These are phyloP conservation scores for Cercospora nicotianae DNA, from an alignment of 2,329 filamentous ascomycete genomes.

Conservation along the genomic window DNA sequence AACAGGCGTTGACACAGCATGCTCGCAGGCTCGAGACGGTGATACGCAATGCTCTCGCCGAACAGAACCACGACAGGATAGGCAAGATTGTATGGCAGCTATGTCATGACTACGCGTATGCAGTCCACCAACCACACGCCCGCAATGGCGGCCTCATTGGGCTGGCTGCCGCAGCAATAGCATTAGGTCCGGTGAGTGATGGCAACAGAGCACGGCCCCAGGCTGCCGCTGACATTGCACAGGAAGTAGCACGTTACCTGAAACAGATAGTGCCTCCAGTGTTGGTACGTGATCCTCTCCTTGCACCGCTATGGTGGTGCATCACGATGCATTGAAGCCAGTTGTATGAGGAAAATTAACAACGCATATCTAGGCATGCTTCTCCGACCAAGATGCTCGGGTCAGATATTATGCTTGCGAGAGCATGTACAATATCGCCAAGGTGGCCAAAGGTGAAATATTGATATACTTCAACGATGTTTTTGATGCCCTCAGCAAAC, in stretches of 20 bases:
- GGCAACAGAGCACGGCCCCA: not conserved
- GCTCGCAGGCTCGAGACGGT: constrained; percentile 75
- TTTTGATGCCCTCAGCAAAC: constrained; percentile 94
- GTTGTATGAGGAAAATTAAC: not conserved
- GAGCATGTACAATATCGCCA: constrained; percentile 99
- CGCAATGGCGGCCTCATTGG: constrained; percentile 95
- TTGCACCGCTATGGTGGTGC: not conserved
- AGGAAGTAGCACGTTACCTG: constrained; percentile 90
- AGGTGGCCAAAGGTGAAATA: constrained; percentile 97
- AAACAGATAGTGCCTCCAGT: constrained; percentile 94
- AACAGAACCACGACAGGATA: constrained; percentile 76
- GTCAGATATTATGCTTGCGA: constrained; percentile 98
- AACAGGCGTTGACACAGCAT: constrained; percentile 23
- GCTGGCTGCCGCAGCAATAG: constrained; percentile 91
- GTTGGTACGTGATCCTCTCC: constrained; percentile 44
- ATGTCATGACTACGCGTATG: constrained; percentile 96
- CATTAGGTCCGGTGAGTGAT: constrained; percentile 76
- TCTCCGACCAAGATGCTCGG: constrained; percentile 94
- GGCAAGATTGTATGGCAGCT: constrained; percentile 90
- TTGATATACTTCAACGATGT: constrained; percentile 97
- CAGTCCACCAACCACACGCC: constrained; percentile 93
- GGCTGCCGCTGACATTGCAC: constrained; percentile 16
- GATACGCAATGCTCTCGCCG: constrained; percentile 78
- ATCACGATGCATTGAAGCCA: not conserved
- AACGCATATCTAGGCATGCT: constrained; percentile 65